A percentile compares a stretch with the other conserved stretches of the same genome.
These are phyloP conservation scores for Ganoderma meredithae DNA, from an alignment of 1,284 basidiomycete genomes.

Conservation along the genomic window DNA sequence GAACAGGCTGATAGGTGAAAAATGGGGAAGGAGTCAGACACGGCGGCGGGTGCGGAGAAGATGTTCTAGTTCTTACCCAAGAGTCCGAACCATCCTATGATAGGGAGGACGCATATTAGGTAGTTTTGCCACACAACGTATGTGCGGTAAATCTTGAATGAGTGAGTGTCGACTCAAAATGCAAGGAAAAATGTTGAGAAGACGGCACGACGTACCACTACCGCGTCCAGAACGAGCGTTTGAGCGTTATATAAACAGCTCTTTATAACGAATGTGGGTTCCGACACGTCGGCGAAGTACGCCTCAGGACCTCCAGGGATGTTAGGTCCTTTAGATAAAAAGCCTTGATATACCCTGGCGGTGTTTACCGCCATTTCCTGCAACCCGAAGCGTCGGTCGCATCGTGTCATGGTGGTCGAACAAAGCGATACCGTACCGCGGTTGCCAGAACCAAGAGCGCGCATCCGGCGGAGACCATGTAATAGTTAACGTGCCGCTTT, in stretches of 20 bases:
- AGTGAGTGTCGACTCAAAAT: too few species aligned
- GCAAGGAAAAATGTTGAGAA: too few species aligned
- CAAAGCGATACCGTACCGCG: constrained; percentile 26
- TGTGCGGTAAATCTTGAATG: constrained; percentile 13
- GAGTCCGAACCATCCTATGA: constrained; percentile 28
- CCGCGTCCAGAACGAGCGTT: constrained; percentile 16
- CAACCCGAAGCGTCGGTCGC: not conserved
- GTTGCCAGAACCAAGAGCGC: constrained; percentile 37
- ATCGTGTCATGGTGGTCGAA: not conserved
- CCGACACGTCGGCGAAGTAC: constrained; percentile 40
- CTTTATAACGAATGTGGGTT: constrained; percentile 31
- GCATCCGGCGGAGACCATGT: constrained; percentile 27
- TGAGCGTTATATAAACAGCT: constrained; percentile 32
- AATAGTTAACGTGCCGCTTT: constrained; percentile 32
- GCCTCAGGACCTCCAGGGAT: constrained; percentile 14
- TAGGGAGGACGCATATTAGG: constrained; percentile 37
- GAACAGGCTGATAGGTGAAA: constrained; percentile 33
- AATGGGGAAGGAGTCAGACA: constrained; percentile 31
- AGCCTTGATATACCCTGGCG: constrained; percentile 4
- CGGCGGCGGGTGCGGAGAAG: constrained; percentile 36
- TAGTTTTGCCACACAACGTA: constrained; percentile 41
- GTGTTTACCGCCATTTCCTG: constrained; percentile 39
- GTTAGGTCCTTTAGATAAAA: not conserved
- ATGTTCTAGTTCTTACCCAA: constrained; percentile 25
- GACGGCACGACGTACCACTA: too few species aligned